Evolutionary conservation across 1,284 basidiomycete genomes (phyloP), one percentile per base, ranked within the genome.

Genomic region (Schizophyllum amplum): DNA sequence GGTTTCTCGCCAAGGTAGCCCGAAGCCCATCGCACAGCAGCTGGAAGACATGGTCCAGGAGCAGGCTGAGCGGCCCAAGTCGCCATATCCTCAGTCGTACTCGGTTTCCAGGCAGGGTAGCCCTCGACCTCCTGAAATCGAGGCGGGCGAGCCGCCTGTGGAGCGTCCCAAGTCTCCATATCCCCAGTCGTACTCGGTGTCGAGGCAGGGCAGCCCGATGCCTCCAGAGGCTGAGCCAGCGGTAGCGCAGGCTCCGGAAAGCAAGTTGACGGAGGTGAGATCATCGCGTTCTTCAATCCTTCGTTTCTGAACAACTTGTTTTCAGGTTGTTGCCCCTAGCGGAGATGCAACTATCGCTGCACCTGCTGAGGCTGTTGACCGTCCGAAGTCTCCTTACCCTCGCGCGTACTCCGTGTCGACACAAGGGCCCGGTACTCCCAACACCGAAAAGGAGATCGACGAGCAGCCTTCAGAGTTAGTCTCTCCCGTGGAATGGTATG

Each of bases 41-140:
- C 21, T 50, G 3, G 48, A 50, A 9, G 33, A 42, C 13, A 42
- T 42, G 33, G 33, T 42, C 7, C 33, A 42, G 22, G 24, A 55
- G 51, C 47, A 33, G 5, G 54, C 62, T n/a, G 67, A 72, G 27
- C 63, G 63, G 11, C 67, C 68, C 1, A 68, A 66, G 57, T 71
- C 68, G 15, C 69, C 71, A 22, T 72, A 71, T 69, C 71, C 72
- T 33, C 69, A 68, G 0, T 74, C 72, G 25, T 73, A 75, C 60
- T 68, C 67, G 51, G 70, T 70, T 24, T 69, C 68, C 1, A 64
- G 61, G 4, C 72, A 73, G 60, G 74, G 73, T n/a, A 42, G 33
- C 33, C 33, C 33, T 42, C 33, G 33, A 9, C 33, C 7, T 9
- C 33, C 33, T 9, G 33, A 42, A 9, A 9, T 17, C 2, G 7